phyloP scores from a whole-genome alignment of 2,329 filamentous ascomycete species.

The Beauveria australis region DNA sequence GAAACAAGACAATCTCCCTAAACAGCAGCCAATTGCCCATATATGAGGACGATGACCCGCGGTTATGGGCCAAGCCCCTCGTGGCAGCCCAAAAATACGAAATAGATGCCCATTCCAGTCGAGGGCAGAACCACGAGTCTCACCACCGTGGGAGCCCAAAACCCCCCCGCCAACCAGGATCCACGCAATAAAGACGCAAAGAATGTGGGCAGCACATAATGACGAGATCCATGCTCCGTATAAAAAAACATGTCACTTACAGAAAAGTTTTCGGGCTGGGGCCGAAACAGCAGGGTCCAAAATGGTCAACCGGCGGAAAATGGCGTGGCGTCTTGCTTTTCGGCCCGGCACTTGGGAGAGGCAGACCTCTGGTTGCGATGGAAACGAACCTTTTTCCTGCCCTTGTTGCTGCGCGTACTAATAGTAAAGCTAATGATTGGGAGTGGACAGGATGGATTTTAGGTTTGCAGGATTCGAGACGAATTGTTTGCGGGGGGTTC shows the following conservation, averaged over 20 bases:
- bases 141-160: not conserved
- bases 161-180: not conserved
- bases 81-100: not conserved
- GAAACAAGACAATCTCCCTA: not conserved
- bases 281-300: not conserved
- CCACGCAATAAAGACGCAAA: not conserved
- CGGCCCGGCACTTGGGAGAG: not conserved
- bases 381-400: not conserved
- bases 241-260: not conserved
- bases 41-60: not conserved
- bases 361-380: not conserved
- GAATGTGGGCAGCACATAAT: slow-evolving; percentile 5
- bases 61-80: not conserved
- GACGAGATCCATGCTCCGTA: not conserved
- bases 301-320: not conserved
- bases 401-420: not conserved
- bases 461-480: not conserved
- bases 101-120: slow-evolving; percentile 7
- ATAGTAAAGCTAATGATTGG: not conserved
- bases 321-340: not conserved
- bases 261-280: not conserved
- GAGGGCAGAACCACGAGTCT: not conserved
- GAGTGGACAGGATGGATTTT: not conserved
- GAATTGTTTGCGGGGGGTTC: not conserved
- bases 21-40: not conserved